Evolutionary conservation across 83 land plant species (phyloP), one percentile per base, ranked within the genome.

Genomic region (Larix sibirica): DNA sequence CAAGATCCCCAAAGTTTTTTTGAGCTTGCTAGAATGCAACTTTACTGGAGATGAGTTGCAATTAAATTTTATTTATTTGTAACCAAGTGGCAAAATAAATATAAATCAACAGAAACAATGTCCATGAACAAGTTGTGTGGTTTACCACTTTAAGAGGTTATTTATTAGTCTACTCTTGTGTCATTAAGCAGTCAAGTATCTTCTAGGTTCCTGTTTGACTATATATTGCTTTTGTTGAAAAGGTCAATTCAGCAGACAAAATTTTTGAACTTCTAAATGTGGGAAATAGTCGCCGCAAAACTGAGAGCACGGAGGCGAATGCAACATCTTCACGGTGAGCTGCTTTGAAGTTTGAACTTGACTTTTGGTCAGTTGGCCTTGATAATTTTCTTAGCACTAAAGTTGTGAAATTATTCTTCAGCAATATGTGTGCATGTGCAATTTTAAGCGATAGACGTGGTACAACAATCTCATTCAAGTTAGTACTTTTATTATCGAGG

Each of bases 251-350:
- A 67, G 96, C 99, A 65, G 95, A 94, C 80, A 97, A 87, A 80
- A 97, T 97, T 81, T 89, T 97, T 82, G 99, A 97, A 81, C 96
- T 97, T 62, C 86, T 97, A 21, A 92, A 94, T 84, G 79, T 93
- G 83, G 99, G 99, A 28, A 97, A 97, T 76, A 89, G 93, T 82
- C 92, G 99, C 68, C 89, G 99, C 10, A 97, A 97, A 86, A 97
- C 96, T 7, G 99, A 97, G 84, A 94, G 99, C 85, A 97, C 99
- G 47, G 96, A 97, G 75, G 98, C 90, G 64, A 97, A 97, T 91
- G 95, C 91, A 42, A 95, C 98, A 42, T 97, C 99, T 58, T 97
- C 99, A 70, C 87, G 99, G 99, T 94, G 21, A 74, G 26, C 14
- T 74, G 77, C 77, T n/a, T 74, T 70, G 50, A 44, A 54, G 23